Evolutionary conservation across 2,329 filamentous ascomycete species (phyloP).

Genomic region (Ophiocordyceps unilateralis): DNA sequence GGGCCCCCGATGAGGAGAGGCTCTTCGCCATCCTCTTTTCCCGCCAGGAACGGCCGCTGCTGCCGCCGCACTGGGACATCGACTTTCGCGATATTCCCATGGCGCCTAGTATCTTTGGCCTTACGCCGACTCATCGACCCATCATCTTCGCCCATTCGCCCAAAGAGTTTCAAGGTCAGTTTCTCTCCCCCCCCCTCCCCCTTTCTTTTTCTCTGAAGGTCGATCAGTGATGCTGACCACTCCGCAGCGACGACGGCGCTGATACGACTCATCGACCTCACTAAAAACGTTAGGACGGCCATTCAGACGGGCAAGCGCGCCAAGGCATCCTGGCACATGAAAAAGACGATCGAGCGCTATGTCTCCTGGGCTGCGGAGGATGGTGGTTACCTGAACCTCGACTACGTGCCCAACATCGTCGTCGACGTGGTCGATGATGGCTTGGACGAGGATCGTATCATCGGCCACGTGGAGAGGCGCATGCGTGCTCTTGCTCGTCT

Average conservation of each 20-base stretch:
- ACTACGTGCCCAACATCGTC: slow-evolving; percentile 21
- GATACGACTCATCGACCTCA: slow-evolving; percentile 21
- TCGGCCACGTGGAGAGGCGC: slow-evolving; percentile 15
- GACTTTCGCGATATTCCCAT: slow-evolving; percentile 24
- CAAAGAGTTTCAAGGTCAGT: slow-evolving; percentile 19
- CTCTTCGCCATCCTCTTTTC: slow-evolving; percentile 24
- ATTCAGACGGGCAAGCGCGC: slow-evolving; percentile 17
- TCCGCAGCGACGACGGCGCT: slow-evolving; percentile 20
- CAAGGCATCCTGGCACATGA: slow-evolving; percentile 16
- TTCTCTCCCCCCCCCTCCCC: slow-evolving; percentile 4
- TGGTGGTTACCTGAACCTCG: slow-evolving; percentile 16
- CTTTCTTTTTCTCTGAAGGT: not conserved
- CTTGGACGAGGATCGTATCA: slow-evolving; percentile 13
- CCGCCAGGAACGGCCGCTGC: slow-evolving; percentile 21
- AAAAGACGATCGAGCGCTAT: slow-evolving; percentile 16
- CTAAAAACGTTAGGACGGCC: slow-evolving; percentile 14
- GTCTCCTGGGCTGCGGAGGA: slow-evolving; percentile 24
- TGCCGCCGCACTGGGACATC: slow-evolving; percentile 22
- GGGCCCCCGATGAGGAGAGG: slow-evolving; percentile 31
- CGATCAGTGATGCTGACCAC: not conserved
- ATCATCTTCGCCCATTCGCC: slow-evolving; percentile 19
- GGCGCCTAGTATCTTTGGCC: slow-evolving; percentile 16
- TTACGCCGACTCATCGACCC: slow-evolving; percentile 13
- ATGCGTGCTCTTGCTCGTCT: slow-evolving; percentile 17
- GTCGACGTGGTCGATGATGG: slow-evolving; percentile 17